phyloP scores from a whole-genome alignment of 768 basidiomycete species.

The Amanita rubescens region DNA sequence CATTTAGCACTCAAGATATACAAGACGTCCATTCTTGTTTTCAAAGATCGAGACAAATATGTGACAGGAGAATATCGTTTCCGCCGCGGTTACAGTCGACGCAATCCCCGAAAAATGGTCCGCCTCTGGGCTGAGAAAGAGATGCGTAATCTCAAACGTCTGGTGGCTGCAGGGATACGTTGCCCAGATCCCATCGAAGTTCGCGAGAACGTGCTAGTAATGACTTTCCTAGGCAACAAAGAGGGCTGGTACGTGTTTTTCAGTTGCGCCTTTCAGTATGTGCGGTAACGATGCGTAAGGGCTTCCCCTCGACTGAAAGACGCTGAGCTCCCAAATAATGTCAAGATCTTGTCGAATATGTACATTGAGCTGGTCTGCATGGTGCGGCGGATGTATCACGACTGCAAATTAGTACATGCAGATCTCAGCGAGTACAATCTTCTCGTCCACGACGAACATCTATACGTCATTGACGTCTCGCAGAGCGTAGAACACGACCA shows the following conservation, averaged over 20 bases:
- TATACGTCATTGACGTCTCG: conserved; percentile 96
- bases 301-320: conserved; percentile 94
- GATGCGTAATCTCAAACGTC: conserved; percentile 87
- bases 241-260: conserved; percentile 66
- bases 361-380: conserved; percentile 78
- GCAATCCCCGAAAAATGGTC: conserved; percentile 98
- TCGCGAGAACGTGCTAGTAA: conserved; percentile 93
- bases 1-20: conserved; percentile 96
- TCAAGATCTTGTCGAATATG: conserved; percentile 34
- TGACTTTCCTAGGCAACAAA: conserved; percentile 82
- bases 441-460: conserved; percentile 72
- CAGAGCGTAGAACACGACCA: conserved; percentile 99
- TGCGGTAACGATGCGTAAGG: conserved; percentile 33
- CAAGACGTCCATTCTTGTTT: conserved; percentile 95
- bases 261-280: conserved; percentile 2
- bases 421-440: conserved; percentile 99
- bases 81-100: conserved; percentile 78
- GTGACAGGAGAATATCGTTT: conserved; percentile 96
- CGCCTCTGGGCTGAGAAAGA: conserved; percentile 99
- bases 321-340: conserved; percentile 38
- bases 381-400: conserved; percentile 79
- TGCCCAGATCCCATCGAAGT: conserved; percentile 91
- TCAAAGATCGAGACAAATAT: conserved; percentile 97
- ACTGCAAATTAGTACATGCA: conserved; percentile 92
- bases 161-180: conserved; percentile 74